Conservation (phyloP, 176 grass and related monocot species). For the Tillandsia fasciculata region DNA sequence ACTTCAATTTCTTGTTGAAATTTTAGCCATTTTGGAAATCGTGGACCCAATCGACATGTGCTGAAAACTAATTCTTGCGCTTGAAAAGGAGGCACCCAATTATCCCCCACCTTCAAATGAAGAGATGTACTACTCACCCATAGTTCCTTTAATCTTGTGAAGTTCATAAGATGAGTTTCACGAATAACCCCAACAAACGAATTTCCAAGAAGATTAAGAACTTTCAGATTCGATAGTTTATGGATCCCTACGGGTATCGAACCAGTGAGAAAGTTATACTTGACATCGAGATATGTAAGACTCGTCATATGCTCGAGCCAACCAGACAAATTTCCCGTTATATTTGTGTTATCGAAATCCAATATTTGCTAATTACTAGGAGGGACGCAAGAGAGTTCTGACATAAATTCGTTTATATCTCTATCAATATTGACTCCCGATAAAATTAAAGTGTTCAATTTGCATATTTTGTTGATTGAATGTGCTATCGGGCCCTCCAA, state of each 20-base stretch:
- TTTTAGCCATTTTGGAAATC: constrained; percentile 25
- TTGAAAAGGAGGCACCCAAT: constrained; percentile 27
- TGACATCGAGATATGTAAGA: constrained; percentile 25
- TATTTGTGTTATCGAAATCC: background rate
- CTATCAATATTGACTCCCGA: background rate
- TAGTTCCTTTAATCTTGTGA: background rate
- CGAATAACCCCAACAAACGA: background rate
- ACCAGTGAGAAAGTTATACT: background rate
- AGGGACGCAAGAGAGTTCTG: background rate
- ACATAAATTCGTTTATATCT: background rate
- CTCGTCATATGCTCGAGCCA: constrained; percentile 13
- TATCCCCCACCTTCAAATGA: background rate
- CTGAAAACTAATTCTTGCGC: background rate
- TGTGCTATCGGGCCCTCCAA: background rate
- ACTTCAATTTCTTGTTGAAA: background rate
- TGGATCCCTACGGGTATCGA: background rate
- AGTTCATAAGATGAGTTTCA: constrained; percentile 17
- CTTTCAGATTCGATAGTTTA: background rate
- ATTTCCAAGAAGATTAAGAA: background rate
- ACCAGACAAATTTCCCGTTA: background rate
- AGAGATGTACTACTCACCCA: background rate
- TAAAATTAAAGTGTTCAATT: background rate
- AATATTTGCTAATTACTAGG: background rate
- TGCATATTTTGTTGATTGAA: background rate
- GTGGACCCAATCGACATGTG: background rate